These are phyloP conservation scores for Mimosa bimucronata DNA, from an alignment of 306 rosid species.

Conservation along the genomic window DNA sequence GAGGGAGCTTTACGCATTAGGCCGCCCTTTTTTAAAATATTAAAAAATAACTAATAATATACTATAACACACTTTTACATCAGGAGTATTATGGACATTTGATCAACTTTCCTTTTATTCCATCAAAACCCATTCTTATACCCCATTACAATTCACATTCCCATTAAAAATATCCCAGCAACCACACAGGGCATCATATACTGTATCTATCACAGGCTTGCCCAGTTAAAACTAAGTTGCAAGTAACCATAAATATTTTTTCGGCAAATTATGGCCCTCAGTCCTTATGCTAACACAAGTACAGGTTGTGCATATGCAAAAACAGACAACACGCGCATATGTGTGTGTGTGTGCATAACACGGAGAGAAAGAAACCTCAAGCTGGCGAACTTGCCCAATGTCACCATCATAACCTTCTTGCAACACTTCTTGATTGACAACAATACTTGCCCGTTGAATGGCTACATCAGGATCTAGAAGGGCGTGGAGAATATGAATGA, in stretches of 20 bases:
- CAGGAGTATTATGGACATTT: not conserved
- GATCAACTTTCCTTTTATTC: constrained; percentile 6
- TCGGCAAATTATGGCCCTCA: not conserved
- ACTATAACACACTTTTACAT: not conserved
- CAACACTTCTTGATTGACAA: constrained; percentile 45
- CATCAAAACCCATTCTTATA: not conserved
- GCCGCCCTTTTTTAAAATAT: not conserved
- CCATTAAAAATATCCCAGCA: not conserved
- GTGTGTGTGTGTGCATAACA: not conserved
- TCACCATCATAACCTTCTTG: constrained; percentile 53
- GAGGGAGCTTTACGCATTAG: too few relatives aligned
- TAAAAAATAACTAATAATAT: not conserved
- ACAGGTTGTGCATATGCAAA: not conserved
- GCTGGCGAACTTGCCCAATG: constrained; percentile 66
- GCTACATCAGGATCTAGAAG: constrained; percentile 82
- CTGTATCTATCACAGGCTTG: not conserved
- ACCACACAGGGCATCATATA: not conserved
- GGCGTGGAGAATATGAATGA: constrained; percentile 84
- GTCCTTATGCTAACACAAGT: not conserved
- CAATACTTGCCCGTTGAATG: constrained; percentile 50
- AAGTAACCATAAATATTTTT: not conserved
- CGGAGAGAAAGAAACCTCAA: constrained; percentile 72
- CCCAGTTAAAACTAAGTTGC: not conserved
- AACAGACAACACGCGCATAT: not conserved
- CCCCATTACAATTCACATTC: not conserved